These are phyloP conservation scores for Rubia peregrina DNA, from an alignment of 305 asterid species.

Conservation along the genomic window DNA sequence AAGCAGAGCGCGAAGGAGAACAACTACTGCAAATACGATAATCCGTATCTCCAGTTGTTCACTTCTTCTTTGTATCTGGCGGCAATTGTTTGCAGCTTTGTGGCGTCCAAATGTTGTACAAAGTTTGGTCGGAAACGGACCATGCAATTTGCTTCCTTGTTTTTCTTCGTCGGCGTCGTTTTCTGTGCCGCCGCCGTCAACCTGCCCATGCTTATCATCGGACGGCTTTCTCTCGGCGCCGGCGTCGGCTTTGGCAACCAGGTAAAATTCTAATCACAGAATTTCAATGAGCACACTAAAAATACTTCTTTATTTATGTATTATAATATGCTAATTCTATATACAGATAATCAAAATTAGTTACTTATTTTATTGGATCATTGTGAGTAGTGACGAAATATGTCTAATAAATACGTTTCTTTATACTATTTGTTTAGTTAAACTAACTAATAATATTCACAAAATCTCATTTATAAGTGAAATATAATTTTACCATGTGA, in stretches of 20 bases:
- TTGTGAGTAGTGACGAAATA: no score
- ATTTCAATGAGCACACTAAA: no score
- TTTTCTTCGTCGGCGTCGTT: conserved; percentile 5
- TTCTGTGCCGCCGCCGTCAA: background rate
- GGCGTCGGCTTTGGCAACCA: conserved; percentile 18
- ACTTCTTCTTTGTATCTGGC: conserved; percentile 19
- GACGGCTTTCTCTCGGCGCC: conserved; percentile 17
- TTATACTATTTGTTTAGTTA: no score
- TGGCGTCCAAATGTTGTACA: conserved; percentile 9
- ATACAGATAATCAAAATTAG: no score
- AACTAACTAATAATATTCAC: no score
- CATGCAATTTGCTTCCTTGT: conserved; percentile 2
- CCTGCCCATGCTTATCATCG: conserved; percentile 12
- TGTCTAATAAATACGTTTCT: no score
- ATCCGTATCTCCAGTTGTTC: conserved; percentile 8
- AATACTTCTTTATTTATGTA: no score
- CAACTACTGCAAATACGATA: conserved; percentile 18
- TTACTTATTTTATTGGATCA: no score
- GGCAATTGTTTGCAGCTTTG: conserved; percentile 10
- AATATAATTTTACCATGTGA: no score
- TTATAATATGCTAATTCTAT: no score
- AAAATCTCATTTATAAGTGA: no score
- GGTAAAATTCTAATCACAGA: background rate
- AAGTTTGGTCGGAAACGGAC: conserved; percentile 10
- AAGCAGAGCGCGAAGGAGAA: conserved; percentile 11